Evolutionary conservation across 768 basidiomycete genomes (phyloP).

Genomic region (Mycena crocata): DNA sequence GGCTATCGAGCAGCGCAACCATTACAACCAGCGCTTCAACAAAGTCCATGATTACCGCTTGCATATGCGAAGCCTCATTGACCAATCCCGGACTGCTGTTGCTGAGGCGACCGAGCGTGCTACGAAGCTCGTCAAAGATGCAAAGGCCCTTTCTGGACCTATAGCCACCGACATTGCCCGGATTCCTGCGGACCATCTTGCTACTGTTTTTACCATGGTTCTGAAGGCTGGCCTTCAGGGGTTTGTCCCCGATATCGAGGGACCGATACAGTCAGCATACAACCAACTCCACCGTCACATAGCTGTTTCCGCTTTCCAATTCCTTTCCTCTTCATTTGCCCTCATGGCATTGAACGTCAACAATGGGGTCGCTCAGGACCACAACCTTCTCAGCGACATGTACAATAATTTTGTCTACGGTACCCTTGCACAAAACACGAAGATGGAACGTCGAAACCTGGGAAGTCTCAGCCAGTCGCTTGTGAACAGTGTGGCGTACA

Average conservation of each 20-base stretch:
- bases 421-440: conserved; percentile 1
- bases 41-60: neutral
- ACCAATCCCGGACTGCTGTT: neutral
- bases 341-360: neutral
- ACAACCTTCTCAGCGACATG: neutral
- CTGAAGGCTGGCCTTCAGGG: neutral
- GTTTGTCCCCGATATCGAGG: conserved; percentile 8
- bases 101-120: neutral
- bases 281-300: conserved; percentile 9
- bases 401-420: conserved; percentile 14
- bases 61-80: neutral
- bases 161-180: conserved; percentile 1
- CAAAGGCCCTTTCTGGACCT: neutral
- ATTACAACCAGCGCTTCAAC: conserved; percentile 17
- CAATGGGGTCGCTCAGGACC: neutral
- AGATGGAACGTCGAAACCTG: neutral
- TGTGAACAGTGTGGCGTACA: neutral
- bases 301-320: neutral
- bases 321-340: neutral
- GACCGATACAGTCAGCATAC: neutral
- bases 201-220: neutral
- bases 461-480: conserved; percentile 2
- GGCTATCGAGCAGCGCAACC: neutral
- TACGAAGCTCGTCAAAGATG: neutral
- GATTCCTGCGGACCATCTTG: neutral